Conservation (phyloP, 2,329 filamentous ascomycete genomes). For the Fusarium haematococcum region DNA sequence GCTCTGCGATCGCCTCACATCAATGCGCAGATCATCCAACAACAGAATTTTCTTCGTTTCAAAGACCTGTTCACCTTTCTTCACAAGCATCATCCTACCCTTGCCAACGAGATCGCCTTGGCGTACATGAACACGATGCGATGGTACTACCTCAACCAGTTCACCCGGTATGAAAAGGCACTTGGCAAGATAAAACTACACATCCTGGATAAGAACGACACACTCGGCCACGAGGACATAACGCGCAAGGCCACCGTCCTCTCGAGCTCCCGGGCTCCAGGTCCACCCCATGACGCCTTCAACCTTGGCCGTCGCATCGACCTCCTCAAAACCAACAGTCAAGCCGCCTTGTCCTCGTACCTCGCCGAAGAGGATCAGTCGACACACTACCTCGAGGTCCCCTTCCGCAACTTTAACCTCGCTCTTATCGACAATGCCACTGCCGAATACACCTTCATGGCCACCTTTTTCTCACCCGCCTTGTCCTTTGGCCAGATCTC, state of each 20-base stretch:
- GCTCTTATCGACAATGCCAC: slow-evolving; percentile 94
- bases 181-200: slow-evolving; percentile 89
- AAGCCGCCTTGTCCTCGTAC: slow-evolving; percentile 85
- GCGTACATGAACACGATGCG: slow-evolving; percentile 99
- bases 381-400: slow-evolving; percentile 87
- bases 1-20: slow-evolving; percentile 93
- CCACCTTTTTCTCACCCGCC: slow-evolving; percentile 86
- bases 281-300: slow-evolving; percentile 84
- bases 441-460: slow-evolving; percentile 94
- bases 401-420: slow-evolving; percentile 95
- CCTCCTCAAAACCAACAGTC: slow-evolving; percentile 78
- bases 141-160: slow-evolving; percentile 97
- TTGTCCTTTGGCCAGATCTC: slow-evolving; percentile 82
- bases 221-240: slow-evolving; percentile 82
- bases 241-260: slow-evolving; percentile 72
- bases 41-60: slow-evolving; percentile 88
- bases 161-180: slow-evolving; percentile 86
- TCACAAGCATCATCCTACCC: slow-evolving; percentile 80
- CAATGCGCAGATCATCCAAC: slow-evolving; percentile 96
- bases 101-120: slow-evolving; percentile 89
- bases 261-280: slow-evolving; percentile 58
- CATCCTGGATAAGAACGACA: slow-evolving; percentile 82
- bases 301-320: slow-evolving; percentile 89
- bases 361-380: slow-evolving; percentile 90
- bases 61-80: slow-evolving; percentile 91